Base-by-base conservation (phyloP, 176 grass and related monocot genomes). In the Oryza officinalis region DNA sequence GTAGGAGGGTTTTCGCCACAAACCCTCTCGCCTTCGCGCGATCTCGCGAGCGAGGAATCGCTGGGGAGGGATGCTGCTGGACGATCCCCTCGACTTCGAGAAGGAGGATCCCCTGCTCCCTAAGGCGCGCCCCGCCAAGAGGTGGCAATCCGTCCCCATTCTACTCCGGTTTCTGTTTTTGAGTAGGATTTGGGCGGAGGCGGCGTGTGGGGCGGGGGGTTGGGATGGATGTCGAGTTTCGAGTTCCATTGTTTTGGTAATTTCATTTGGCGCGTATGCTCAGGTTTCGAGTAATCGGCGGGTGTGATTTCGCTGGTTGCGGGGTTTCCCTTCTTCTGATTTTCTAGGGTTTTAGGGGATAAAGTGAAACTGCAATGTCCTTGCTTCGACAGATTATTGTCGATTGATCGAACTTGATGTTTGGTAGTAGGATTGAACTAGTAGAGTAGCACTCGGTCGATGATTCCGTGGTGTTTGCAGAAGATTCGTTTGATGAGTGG, bases 21-120 rank as follows among this genome's bases (percentile, higher is more conserved):
- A 45, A 44, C 15, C 32, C 27, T 28, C 76, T n/a, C 76, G 38
- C 26, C 74, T 30, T 49, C 75, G 13, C 14, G 75, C 52, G 50
- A 81, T 17, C 3, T 45, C 8, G 63, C 44, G 49, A 5, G 18
- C 23, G 86, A 63, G 63, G 8, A 40, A 12, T 71, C 65, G 44
- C 14, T 3, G 50, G 17, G 9, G 54, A 14, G 80, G 37, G 46
- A 88, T 83, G 50, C 65, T 61, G 85, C 66, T 76, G 84, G 89
- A 95, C 10, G 93, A 92, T 2, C 96, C 89, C 59, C 89, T 94
- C 45, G 93, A 98, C 74, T 98, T 98, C 91, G n/a, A n/a, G n/a
- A 18, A 85, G 72, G 89, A 93, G 65, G 93, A 93, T 45, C 67
- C 79, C 75, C 75, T 91, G 63, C 46, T 79, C 75, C 26, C 71